A percentile compares a stretch with the other conserved stretches of the same genome.
Evolutionary conservation across 139 green algal species (phyloP).

Genomic region (Pseudopediastrum boryanum): DNA sequence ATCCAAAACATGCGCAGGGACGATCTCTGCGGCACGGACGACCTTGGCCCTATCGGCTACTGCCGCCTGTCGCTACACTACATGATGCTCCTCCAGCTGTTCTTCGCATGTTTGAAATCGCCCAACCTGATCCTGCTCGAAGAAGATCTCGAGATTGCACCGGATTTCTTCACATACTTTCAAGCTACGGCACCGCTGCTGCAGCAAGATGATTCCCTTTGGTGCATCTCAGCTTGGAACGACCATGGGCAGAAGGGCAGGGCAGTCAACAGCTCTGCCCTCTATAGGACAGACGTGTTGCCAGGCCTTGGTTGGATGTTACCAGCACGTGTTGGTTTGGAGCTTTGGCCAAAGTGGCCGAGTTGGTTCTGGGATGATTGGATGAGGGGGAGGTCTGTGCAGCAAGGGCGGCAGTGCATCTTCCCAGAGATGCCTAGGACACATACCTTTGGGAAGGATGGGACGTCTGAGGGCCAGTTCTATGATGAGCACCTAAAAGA

Average conservation of each 20-base stretch:
- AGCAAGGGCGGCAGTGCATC: slow-evolving; percentile 58
- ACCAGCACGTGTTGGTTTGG: slow-evolving; percentile 36
- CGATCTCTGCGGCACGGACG: no score
- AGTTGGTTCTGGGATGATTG: slow-evolving; percentile 64
- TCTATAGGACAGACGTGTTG: slow-evolving; percentile 72
- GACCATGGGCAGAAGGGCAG: slow-evolving; percentile 61
- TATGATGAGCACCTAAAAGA: slow-evolving; percentile 47
- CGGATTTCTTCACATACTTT: slow-evolving; percentile 72
- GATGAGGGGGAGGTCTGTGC: slow-evolving; percentile 44
- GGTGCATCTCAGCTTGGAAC: slow-evolving; percentile 59
- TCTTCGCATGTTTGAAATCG: not conserved
- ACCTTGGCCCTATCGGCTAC: not conserved
- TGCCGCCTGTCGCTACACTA: not conserved
- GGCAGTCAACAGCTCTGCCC: slow-evolving; percentile 23
- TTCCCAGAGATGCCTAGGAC: slow-evolving; percentile 54
- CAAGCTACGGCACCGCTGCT: slow-evolving; percentile 44
- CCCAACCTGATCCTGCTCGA: slow-evolving; percentile 35
- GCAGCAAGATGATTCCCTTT: not conserved
- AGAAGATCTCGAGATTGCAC: slow-evolving; percentile 67
- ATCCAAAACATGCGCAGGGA: not conserved
- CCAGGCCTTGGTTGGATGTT: slow-evolving; percentile 71
- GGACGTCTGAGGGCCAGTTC: slow-evolving; percentile 50
- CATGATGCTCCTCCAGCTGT: slow-evolving; percentile 29
- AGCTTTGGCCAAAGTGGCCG: slow-evolving; percentile 43
- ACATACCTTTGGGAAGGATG: slow-evolving; percentile 63